Base-by-base conservation (phyloP, 371 early-diverging fungal species). In the Mortierella sp. region DNA sequence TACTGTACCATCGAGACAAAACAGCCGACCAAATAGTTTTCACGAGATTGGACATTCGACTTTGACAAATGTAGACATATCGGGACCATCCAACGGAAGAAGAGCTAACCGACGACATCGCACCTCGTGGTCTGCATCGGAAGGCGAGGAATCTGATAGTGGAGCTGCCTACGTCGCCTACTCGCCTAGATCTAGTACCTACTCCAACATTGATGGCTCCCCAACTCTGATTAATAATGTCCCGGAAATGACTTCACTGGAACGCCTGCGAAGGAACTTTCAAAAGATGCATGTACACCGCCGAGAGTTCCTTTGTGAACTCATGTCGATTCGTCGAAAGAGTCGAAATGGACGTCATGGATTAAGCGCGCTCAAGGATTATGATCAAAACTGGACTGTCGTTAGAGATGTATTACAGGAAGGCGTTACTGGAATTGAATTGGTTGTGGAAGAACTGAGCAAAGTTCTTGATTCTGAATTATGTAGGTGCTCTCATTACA, bases 321-420 rank as follows among this genome's bases (percentile, higher is more conserved):
- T 85, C 32, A 45, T 85, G 28, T 79, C 85, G 43, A 69, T 85
- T 54, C 84, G 83, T 22, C 77, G 84, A 45, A 85, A 77, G 73
- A 85, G 81, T 30, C 73, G 83, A 35, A 69, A 72, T 47, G 76
- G 73, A 45, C 83, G 70, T 22, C 81, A 84, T 20, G 84, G 84
- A 69, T 62, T 83, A 16, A 75, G 78, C 64, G 77, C 70, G 11
- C 59, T 80, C 16, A 80, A 72, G 72, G 85, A 85, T 58, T 85
- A 85, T 70, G 85, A 85, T 52, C 73, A 66, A 22, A 84, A 85
- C 66, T 85, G 85, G 85, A 65, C 77, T 16, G 75, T 77, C 24
- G 85, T 80, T 14, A 63, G 73, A 16, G 71, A 80, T 57, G 70
- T 84, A 20, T 57, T 85, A 22, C 73, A 72, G 22, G 74, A 85